Evolutionary conservation across 163 green algal genomes (phyloP), one percentile per base, ranked within the genome.

Genomic region (Volvox carteri): DNA sequence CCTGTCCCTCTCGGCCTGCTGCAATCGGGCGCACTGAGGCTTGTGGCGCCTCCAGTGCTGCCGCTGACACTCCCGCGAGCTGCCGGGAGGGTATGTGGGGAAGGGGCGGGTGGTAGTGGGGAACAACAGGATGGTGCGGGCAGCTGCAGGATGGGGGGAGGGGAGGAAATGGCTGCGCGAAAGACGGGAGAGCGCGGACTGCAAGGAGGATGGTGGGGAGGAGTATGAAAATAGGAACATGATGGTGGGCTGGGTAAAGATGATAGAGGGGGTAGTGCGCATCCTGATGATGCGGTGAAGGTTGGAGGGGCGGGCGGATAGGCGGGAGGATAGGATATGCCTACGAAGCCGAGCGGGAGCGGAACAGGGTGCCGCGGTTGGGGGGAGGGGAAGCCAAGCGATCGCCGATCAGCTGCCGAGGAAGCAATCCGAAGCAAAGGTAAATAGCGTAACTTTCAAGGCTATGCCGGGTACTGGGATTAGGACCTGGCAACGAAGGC

Each of bases 31-130:
- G 62, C 81, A 87, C 12, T 56, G 33, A 1, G 46, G 65, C 65
- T 79, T 79, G 62, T 87, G 81, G 46, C 33, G 19, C 33, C 7
- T 33, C 81, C 81, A 87, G 81, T 87, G 81, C 46, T 42, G 48
- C 65, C 44, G 35, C 81, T 87, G 81, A 35, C 81, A 87, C 2
- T 79, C 65, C 0, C 46, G 65, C 16, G 81, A 87, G 48, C 81
- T 87, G 81, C 9, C 7, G 68, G 68, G 35, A 16, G 37, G 37
- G 37, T n/a, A n/a, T n/a, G n/a, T n/a, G n/a, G n/a, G n/a, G n/a
- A n/a, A n/a, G n/a, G n/a, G n/a, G n/a, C n/a, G n/a, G n/a, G n/a
- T n/a, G n/a, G n/a, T n/a, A 23, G 72, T 23, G 72, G 7, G 41
- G 72, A 60, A 44, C 18, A 44, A 46, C 16, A 30, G 44, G 73